Evolutionary conservation across 2,329 filamentous ascomycete species (phyloP), one percentile per base, ranked within the genome.

Genomic region (Alternaria incomplexa): DNA sequence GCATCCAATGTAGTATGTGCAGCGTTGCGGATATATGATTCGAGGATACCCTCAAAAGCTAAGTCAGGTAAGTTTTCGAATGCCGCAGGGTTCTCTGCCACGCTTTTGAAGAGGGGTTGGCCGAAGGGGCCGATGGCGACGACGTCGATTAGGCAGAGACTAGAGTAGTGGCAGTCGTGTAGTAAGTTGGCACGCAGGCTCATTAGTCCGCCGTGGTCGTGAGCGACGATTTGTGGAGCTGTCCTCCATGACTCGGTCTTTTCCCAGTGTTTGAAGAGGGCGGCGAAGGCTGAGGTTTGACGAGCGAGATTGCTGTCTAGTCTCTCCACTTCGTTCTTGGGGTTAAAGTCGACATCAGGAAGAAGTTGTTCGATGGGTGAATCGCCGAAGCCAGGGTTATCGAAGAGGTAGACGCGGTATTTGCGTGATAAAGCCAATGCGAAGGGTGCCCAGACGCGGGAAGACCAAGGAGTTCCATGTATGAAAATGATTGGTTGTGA

Each of bases 391-490:
- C 70, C 68, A 12, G 70, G 61, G 56, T 68, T 72, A 55, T 72
- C 70, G 57, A 63, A 70, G 23, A 72, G 58, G 45, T 70, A 69
- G 13, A 70, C 64, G 58, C 65, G 68, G 45, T 61, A 69, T 22
- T 62, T 26, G 12, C 56, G 56, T 5, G 68, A 67, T 23, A 72
- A 50, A 26, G 66, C 57, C 12, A 62, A 56, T 6, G 70, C 68
- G 45, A 64, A 64, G n/a, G 68, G 63, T 5, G 20, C 15, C 68
- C 68, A 72, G 47, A 69, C 65, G 15, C 58, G 68, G 12, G 66
- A 70, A n/a, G 66, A 65, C 69, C 69, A 72, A n/a, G 69, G 68
- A 3, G 69, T 72, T n/a, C 69, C 69, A 36, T 72, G 69, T 30
- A 72, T 66, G 52, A 70, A 69, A 48, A 69, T 56, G 5, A 72